Evolutionary conservation across 2,329 filamentous ascomycete genomes (phyloP).

Genomic region (Venturia asperata): DNA sequence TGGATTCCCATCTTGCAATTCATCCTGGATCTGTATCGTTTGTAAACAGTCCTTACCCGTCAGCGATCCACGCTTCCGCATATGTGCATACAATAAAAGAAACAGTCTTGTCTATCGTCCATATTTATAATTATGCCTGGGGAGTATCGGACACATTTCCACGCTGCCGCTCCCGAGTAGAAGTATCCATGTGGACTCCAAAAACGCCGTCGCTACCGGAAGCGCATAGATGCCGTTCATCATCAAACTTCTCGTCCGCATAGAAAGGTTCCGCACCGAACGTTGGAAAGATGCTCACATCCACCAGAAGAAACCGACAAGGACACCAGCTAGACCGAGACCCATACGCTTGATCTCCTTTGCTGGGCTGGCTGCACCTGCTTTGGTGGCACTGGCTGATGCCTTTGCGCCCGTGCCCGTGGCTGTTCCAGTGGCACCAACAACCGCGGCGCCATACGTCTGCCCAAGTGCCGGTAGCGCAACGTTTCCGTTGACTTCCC

Average conservation of each 20-base stretch:
- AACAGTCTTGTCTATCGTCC: neutral
- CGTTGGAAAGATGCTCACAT: neutral
- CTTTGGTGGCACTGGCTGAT: conserved; percentile 9
- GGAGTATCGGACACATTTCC: neutral
- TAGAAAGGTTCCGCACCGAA: neutral
- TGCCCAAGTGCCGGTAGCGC: conserved; percentile 22
- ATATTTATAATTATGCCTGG: neutral
- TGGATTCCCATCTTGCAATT: too few relatives aligned
- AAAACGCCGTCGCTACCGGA: conserved; percentile 1
- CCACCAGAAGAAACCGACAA: conserved; percentile 14
- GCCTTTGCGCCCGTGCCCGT: conserved; percentile 2
- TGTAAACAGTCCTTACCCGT: neutral
- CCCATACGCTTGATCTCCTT: conserved; percentile 13
- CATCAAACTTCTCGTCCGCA: conserved; percentile 1
- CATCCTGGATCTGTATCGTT: too few relatives aligned
- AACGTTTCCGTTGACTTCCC: conserved; percentile 53
- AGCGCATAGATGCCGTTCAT: neutral
- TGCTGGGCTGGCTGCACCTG: conserved; percentile 4
- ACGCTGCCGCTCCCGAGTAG: neutral
- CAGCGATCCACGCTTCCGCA: conserved; percentile 7
- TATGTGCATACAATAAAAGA: neutral
- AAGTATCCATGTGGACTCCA: neutral
- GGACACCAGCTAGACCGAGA: conserved; percentile 5
- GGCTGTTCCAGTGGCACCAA: conserved; percentile 22
- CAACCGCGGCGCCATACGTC: conserved; percentile 25